A percentile compares a stretch with the other conserved stretches of the same genome.
These are phyloP conservation scores for Magnaporthiopsis poae DNA, from an alignment of 2,329 filamentous ascomycete species.

Conservation along the genomic window DNA sequence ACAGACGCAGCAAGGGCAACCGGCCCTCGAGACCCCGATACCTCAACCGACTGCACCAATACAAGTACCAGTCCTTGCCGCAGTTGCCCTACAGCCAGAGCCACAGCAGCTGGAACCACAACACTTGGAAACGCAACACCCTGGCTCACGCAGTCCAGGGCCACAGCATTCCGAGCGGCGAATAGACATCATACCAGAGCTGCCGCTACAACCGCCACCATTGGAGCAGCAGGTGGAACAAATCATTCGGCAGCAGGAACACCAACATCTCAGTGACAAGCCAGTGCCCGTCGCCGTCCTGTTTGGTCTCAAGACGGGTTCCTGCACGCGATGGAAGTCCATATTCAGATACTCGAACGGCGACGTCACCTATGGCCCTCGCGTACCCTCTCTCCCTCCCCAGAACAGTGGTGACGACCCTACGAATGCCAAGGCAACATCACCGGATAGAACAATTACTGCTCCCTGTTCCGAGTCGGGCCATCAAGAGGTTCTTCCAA, in stretches of 20 bases:
- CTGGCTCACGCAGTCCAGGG: background rate
- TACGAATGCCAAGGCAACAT: background rate
- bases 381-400: background rate
- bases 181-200: background rate
- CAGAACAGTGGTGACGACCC: background rate
- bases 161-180: background rate
- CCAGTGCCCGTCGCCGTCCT: background rate
- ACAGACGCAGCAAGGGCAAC: background rate
- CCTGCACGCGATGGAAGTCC: background rate
- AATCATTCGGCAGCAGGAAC: background rate
- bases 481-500: background rate
- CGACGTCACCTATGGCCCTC: background rate
- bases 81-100: background rate
- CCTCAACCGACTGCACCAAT: background rate
- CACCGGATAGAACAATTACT: background rate
- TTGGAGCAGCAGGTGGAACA: background rate
- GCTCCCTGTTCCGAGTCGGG: background rate
- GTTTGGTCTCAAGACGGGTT: background rate
- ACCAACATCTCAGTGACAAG: background rate
- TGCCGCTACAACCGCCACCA: too few species aligned
- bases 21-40: background rate
- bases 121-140: background rate
- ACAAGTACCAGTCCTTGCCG: background rate
- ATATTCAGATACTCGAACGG: conserved; percentile 1
- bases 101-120: background rate